Conservation (phyloP, 768 basidiomycete genomes). For the Dictyophora rubrovolvata region DNA sequence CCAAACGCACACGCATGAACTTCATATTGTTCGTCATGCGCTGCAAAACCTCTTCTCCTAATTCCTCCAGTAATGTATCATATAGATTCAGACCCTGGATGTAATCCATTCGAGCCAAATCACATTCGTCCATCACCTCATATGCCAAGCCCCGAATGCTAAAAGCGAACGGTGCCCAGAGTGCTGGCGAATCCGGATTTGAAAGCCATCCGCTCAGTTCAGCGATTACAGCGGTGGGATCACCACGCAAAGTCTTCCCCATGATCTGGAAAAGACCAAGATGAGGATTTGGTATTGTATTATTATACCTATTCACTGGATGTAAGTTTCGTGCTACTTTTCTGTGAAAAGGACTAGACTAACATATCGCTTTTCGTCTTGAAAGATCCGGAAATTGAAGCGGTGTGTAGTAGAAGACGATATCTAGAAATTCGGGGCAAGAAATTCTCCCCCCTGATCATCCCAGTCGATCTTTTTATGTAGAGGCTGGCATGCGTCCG, state of each 20-base stretch:
- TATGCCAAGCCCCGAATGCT: conserved; percentile 12
- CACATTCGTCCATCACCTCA: conserved; percentile 11
- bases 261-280: conserved; percentile 9
- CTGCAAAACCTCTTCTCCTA: conserved; percentile 8
- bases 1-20: conserved; percentile 10
- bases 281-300: conserved; percentile 2
- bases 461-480: neutral
- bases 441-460: neutral
- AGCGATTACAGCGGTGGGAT: conserved; percentile 11
- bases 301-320: neutral
- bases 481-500: neutral
- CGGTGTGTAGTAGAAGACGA: neutral
- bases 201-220: conserved; percentile 10
- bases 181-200: conserved; percentile 3
- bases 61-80: conserved; percentile 4
- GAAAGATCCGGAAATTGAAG: neutral
- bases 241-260: conserved; percentile 4
- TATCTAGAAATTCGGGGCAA: neutral
- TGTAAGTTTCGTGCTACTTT: neutral
- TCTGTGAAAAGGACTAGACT: neutral
- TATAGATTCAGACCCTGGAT: conserved; percentile 8
- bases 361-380: neutral
- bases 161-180: conserved; percentile 11
- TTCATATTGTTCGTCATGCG: conserved; percentile 11
- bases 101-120: conserved; percentile 10